Conservation (phyloP, 495 filamentous ascomycete genomes). For the Glarea lozoyensis region DNA sequence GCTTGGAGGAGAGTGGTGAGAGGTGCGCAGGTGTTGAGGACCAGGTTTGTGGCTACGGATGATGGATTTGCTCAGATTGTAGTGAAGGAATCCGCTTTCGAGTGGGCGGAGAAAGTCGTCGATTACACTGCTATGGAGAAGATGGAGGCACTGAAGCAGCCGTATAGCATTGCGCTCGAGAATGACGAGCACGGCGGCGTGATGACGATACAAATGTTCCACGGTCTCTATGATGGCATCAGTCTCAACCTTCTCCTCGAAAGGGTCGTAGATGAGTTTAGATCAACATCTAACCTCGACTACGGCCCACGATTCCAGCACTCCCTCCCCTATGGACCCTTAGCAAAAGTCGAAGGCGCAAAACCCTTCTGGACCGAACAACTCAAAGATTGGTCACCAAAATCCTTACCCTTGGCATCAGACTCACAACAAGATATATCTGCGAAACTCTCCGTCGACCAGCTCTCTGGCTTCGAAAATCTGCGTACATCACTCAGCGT, state of each 20-base stretch:
- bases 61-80: conserved; percentile 69
- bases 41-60: conserved; percentile 51
- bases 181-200: conserved; percentile 21
- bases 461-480: conserved; percentile 32
- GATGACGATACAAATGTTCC: conserved; percentile 62
- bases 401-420: not conserved
- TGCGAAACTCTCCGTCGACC: conserved; percentile 18
- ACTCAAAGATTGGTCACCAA: conserved; percentile 10
- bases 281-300: conserved; percentile 6
- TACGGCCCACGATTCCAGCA: conserved; percentile 40
- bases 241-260: conserved; percentile 61
- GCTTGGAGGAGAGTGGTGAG: conserved; percentile 43
- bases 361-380: conserved; percentile 55
- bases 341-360: conserved; percentile 44
- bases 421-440: conserved; percentile 19
- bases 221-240: conserved; percentile 82
- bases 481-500: conserved; percentile 48
- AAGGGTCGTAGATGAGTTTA: conserved; percentile 41
- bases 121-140: conserved; percentile 17
- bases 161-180: conserved; percentile 33
- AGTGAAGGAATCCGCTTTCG: conserved; percentile 32
- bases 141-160: conserved; percentile 11
- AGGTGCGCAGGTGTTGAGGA: conserved; percentile 51
- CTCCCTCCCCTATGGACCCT: conserved; percentile 44
- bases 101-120: conserved; percentile 28